Percentiles rank a stretch among this genome's conserved stretches.
phyloP scores from a whole-genome alignment of 495 filamentous ascomycete species.

The Aspergillus avenaceus region DNA sequence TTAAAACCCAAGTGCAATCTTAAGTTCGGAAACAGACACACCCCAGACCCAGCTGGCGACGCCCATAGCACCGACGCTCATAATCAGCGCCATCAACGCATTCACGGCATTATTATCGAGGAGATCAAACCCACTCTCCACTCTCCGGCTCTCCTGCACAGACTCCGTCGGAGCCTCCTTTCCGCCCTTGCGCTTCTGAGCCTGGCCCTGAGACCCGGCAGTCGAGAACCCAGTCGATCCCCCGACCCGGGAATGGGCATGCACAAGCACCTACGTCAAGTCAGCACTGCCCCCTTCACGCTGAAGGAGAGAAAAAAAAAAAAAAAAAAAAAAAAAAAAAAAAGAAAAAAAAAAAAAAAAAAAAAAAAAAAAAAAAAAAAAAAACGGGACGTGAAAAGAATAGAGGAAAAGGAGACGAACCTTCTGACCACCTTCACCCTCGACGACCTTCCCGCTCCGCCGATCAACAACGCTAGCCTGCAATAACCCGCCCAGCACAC shows the following conservation, averaged over 20 bases:
- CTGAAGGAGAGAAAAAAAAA: no score
- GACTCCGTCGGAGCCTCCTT: conserved; percentile 7
- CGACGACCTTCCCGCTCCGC: conserved; percentile 78
- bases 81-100: conserved; percentile 74
- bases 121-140: conserved; percentile 70
- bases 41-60: conserved; percentile 44
- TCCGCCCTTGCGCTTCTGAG: not conserved
- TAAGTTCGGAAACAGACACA: conserved; percentile 21
- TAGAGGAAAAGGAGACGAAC: conserved; percentile 45
- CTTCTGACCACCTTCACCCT: conserved; percentile 78
- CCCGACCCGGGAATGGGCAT: conserved; percentile 16
- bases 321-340: no score
- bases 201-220: not conserved
- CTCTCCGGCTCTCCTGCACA: conserved; percentile 59
- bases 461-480: conserved; percentile 86
- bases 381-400: no score
- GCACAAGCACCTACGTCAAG: conserved; percentile 35
- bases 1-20: not conserved
- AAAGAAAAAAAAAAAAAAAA: no score
- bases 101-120: conserved; percentile 96
- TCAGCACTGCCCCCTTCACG: no score
- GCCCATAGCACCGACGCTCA: conserved; percentile 77
- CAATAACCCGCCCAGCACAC: conserved; percentile 76
- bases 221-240: conserved; percentile 14
- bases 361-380: no score